Percentiles rank a stretch among this genome's conserved stretches.
phyloP scores from a whole-genome alignment of 345 rosid genomes.

The Angophora floribunda region DNA sequence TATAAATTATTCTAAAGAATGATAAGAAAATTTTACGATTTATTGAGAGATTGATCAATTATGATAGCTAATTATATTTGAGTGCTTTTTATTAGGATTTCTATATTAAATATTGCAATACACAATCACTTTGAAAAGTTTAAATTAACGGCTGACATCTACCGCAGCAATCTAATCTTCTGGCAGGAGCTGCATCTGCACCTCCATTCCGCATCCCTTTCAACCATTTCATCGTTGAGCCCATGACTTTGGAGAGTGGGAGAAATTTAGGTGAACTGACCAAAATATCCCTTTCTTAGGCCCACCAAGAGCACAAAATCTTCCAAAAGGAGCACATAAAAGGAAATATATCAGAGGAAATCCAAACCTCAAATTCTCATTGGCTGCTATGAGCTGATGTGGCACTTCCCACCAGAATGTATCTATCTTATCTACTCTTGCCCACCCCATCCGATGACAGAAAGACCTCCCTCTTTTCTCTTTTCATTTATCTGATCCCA shows the following conservation, averaged over 20 bases:
- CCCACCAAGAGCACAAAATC: not conserved
- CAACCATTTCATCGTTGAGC: not conserved
- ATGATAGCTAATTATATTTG: not conserved
- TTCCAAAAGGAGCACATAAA: not conserved
- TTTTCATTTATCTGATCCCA: not conserved
- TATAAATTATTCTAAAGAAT: not conserved
- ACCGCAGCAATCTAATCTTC: not conserved
- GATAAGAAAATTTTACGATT: not conserved
- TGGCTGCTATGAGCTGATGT: constrained; percentile 40
- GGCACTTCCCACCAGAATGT: constrained; percentile 21
- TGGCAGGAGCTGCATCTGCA: not conserved
- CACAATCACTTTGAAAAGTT: not conserved
- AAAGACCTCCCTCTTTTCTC: not conserved
- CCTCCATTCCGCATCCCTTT: constrained; percentile 10
- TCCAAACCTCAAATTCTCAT: constrained; percentile 34
- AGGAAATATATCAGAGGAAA: constrained; percentile 27
- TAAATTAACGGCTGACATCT: not conserved
- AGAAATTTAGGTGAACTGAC: not conserved
- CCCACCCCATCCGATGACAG: constrained; percentile 4
- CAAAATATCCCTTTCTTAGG: constrained; percentile 16
- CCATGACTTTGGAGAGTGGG: constrained; percentile 15
- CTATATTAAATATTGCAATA: not conserved
- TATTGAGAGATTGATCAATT: not conserved
- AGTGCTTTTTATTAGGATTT: not conserved
- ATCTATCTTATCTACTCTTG: constrained; percentile 49